Evolutionary conservation across 257 asterid genomes (phyloP).

Genomic region (Prunella vulgaris): DNA sequence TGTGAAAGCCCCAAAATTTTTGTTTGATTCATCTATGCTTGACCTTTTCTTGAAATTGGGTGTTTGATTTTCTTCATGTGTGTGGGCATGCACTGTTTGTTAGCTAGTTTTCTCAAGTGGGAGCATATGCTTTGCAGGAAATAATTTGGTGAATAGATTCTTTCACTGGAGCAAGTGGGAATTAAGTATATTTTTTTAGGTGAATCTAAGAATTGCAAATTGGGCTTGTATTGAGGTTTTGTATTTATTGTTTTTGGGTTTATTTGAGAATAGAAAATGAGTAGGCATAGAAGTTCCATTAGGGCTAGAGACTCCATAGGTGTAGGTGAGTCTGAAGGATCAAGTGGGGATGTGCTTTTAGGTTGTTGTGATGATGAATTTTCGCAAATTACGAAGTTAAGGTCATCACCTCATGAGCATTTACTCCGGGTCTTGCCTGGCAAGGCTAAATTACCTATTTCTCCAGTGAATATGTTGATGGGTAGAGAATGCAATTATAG

Average conservation of each 20-base stretch:
- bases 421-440: conserved; percentile 43
- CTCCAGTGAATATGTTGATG: conserved; percentile 71
- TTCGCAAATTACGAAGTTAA: conserved; percentile 45
- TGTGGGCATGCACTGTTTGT: neutral
- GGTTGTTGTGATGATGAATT: conserved; percentile 57
- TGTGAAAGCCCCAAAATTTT: neutral
- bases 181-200: neutral
- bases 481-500: conserved; percentile 74
- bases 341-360: conserved; percentile 13
- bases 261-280: conserved; percentile 37
- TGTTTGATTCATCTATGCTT: neutral
- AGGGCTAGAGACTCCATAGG: conserved; percentile 26
- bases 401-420: conserved; percentile 47
- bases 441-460: conserved; percentile 43
- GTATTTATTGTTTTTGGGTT: neutral
- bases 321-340: conserved; percentile 28
- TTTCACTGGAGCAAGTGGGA: neutral
- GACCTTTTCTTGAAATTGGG: neutral
- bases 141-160: conserved; percentile 9
- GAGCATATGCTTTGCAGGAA: conserved; percentile 17
- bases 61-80: neutral
- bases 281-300: conserved; percentile 39
- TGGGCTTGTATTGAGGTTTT: conserved; percentile 16
- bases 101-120: neutral
- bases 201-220: neutral